Evolutionary conservation across 1,139 yeast species (phyloP), one percentile per base, ranked within the genome.

Genomic region (Magnusiomyces tetraspermus): DNA sequence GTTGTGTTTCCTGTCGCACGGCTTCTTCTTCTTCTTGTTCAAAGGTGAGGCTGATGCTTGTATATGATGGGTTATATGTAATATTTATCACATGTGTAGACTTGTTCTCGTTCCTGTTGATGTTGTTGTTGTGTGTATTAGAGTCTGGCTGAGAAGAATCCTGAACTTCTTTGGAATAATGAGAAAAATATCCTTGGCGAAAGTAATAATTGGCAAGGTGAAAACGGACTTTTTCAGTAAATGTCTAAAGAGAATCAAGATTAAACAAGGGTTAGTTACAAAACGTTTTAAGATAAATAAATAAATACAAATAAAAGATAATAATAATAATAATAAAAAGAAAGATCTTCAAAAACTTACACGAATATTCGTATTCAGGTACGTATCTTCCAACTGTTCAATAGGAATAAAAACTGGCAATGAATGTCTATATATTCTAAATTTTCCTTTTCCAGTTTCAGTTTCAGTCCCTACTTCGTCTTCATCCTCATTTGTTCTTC

Each of bases 401-500:
- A 50, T 26, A 5, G 51, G 51, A 24, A 53, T 23, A 44, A 47
- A 53, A 8, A 48, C 48, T 2, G 55, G 55, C 6, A 50, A 17
- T 10, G 55, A 50, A 42, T 53, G 55, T 15, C 47, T 46, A 31
- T 50, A 53, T 10, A 53, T 28, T 31, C 48, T 46, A 1, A 53
- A 24, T 17, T 23, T 41, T 4, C 15, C 4, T 11, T 11, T 15
- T 15, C 5, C 17, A 15, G 10, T 33, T 15, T 15, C n/a, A n/a
- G n/a, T 8, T 33, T 8, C 10, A 33, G 10, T 33, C n/a, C 5
- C 5, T 8, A 13, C 38, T 8, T 8, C 10, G 31, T 28, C 11
- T 28, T 11, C 31, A 28, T 28, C 31, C 6, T 28, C 31, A 28
- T 6, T 28, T 11, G 10, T 28, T 8, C 11, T 11, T 8, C 31